phyloP scores from a whole-genome alignment of 768 basidiomycete species.

The Lentinula edodes region DNA sequence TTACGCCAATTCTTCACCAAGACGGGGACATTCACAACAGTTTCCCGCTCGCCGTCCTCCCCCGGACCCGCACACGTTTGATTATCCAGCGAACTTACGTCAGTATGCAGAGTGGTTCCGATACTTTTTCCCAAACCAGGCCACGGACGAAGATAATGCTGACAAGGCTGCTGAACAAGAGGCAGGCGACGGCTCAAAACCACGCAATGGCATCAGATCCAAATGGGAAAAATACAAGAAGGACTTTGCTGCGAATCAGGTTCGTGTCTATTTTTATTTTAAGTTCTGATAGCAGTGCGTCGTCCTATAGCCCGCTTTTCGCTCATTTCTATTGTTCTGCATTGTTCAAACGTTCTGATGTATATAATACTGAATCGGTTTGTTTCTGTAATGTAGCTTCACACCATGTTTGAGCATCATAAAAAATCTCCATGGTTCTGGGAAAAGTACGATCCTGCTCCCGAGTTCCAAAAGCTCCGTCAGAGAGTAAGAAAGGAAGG shows the following conservation, averaged over 20 bases:
- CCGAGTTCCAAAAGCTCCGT: constrained; percentile 67
- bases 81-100: constrained; percentile 76
- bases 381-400: constrained; percentile 62
- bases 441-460: constrained; percentile 86
- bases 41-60: constrained; percentile 58
- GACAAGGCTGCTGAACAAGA: constrained; percentile 84
- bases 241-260: constrained; percentile 83
- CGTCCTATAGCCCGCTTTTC: constrained; percentile 15
- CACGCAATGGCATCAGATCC: constrained; percentile 75
- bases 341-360: not conserved
- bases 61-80: constrained; percentile 75
- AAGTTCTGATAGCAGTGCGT: constrained; percentile 8
- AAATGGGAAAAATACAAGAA: constrained; percentile 95
- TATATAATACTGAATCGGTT: constrained; percentile 12
- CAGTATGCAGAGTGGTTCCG: constrained; percentile 90
- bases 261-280: constrained; percentile 36
- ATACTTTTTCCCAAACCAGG: constrained; percentile 67
- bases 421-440: constrained; percentile 95
- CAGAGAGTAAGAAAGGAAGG: constrained; percentile 78
- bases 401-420: constrained; percentile 94
- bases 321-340: constrained; percentile 17
- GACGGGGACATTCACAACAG: constrained; percentile 47
- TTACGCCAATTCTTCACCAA: constrained; percentile 60
- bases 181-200: constrained; percentile 76
- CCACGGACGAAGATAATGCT: constrained; percentile 74